phyloP scores from a whole-genome alignment of 305 asterid species.

The Striga hermonthica region DNA sequence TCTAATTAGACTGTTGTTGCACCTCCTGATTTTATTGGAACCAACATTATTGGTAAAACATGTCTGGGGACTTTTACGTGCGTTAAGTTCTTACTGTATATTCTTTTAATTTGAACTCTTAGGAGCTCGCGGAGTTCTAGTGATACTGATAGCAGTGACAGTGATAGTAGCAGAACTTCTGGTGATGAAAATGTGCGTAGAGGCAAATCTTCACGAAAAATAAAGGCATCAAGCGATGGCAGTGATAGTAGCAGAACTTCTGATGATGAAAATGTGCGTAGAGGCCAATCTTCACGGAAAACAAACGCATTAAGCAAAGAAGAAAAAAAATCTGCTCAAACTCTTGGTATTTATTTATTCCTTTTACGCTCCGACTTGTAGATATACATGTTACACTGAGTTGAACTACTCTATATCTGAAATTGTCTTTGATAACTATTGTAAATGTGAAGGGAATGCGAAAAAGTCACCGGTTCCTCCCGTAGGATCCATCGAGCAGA shows the following conservation, averaged over 20 bases:
- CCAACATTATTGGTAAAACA: constrained; percentile 12
- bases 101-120: constrained; percentile 24
- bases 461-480: constrained; percentile 35
- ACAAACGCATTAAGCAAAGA: constrained; percentile 30
- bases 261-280: constrained; percentile 53
- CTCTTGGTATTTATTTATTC: constrained; percentile 35
- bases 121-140: constrained; percentile 74
- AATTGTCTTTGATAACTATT: constrained; percentile 6
- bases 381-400: constrained; percentile 10
- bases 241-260: constrained; percentile 55
- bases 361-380: constrained; percentile 22
- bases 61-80: constrained; percentile 1
- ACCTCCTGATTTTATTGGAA: too few relatives aligned
- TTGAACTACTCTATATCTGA: constrained; percentile 23
- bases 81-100: neutral
- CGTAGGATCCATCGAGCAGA: constrained; percentile 37
- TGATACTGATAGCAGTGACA: constrained; percentile 48
- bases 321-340: constrained; percentile 38
- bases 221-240: constrained; percentile 32
- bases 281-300: constrained; percentile 38
- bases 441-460: constrained; percentile 37
- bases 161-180: constrained; percentile 56
- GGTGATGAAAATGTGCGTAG: constrained; percentile 52
- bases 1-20: too few relatives aligned
- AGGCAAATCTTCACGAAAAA: constrained; percentile 39